Evolutionary conservation across 345 rosid genomes (phyloP), one percentile per base, ranked within the genome.

Genomic region (Eucalyptus curtisii): DNA sequence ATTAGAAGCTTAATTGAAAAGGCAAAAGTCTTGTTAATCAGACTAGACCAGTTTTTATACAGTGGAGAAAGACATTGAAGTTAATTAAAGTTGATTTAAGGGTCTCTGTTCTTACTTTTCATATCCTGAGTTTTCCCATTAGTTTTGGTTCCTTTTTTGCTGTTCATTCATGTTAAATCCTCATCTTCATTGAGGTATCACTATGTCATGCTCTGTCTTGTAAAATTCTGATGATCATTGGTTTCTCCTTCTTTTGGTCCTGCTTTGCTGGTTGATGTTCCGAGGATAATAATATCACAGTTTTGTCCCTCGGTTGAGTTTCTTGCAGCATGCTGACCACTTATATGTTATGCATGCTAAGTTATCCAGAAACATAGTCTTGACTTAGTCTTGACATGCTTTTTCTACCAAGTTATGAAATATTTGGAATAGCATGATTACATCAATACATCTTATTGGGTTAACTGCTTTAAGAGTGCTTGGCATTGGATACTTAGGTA

Each of bases 241-340:
- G 55, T 24, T 85, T 88, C 86, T 40, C 37, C 52, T 66, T 86
- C 27, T 40, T 12, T 85, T 93, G 95, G 95, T 79, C 95, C 94
- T 37, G 95, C 93, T 10, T 87, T 95, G 49, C 85, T 95, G 50
- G 91, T 95, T 89, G 95, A 95, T 91, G 96, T 93, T 88, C 96
- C 95, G 2, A 93, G 96, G 90, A 93, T 87, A 87, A 91, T 53
- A 95, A 95, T 89, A 92, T 95, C 42, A 94, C 97, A 37, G 99
- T 97, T 97, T 90, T 8, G 90, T 86, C 30, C 45, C 71, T 85
- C 49, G 0, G 31, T 42, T 88, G 84, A 47, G 15, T 22, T 68
- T 66, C 87, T 57, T 82, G 0, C 33, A 47, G 24, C 61, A 64
- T 22, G 27, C 47, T 30, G 79, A 24, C 1, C 80, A 37, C 86